Base-by-base conservation (phyloP, 2,329 filamentous ascomycete genomes). In the Cercospora janseana region DNA sequence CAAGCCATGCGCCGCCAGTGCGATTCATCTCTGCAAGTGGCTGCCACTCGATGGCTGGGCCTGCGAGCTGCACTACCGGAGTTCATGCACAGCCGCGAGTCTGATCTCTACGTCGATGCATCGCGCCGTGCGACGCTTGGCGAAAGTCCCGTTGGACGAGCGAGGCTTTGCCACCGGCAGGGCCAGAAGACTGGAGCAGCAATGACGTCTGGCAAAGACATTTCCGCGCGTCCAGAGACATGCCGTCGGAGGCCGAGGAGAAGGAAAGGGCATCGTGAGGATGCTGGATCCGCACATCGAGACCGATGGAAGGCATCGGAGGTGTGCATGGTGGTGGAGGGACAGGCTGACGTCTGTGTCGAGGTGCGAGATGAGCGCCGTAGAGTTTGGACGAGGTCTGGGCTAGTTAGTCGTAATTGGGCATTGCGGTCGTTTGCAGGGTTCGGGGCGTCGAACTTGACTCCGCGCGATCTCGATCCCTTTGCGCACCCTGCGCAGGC, bases 161-260 rank as follows among this genome's bases (percentile, higher is more conserved):
- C 16, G 10, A 37, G 34, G 35, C 13, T 15, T 7, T 20, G 15
- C n/a, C 4, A 23, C 35, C 20, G 12, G 6, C 21, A 29, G 13
- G 4, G 6, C 6, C 13, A n/a, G 20, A 40, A 24, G 35, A n/a
- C 7, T 23, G 20, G 35, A 40, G 23, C 35, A 23, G 35, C 35
- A 21, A 40, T 40, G 35, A 40, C 35, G 35, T 38, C 35, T 7
- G 16, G 35, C 12, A 40, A 23, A 38, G 35, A 40, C 35, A 40
- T 40, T n/a, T 9, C 6, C n/a, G 5, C 35, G 21, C 21, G 6
- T 20, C 20, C 35, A 15, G 21, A 40, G 35, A 5, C 26, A 13
- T 24, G 35, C 21, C 35, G 16, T 20, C 20, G 21, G 4, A 6
- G n/a, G 20, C 35, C 18, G 35, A 20, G 35, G 20, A 13, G 20